Evolutionary conservation across 2,329 filamentous ascomycete species (phyloP).

Genomic region (Didymella lethalis): DNA sequence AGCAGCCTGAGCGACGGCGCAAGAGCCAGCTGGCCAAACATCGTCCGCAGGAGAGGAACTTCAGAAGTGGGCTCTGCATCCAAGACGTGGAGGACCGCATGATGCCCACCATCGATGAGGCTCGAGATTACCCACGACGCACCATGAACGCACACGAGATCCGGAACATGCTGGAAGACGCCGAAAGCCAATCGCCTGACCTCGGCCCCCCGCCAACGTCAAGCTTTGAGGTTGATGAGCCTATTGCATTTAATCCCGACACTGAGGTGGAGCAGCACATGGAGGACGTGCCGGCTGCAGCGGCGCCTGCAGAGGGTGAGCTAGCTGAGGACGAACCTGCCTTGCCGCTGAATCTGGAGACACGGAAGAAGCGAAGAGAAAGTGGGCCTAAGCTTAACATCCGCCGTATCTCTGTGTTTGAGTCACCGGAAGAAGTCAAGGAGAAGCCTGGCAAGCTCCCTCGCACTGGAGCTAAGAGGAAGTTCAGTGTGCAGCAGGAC

Average conservation of each 20-base stretch:
- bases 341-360: slow-evolving; percentile 60
- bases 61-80: slow-evolving; percentile 57
- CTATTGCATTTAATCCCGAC: slow-evolving; percentile 55
- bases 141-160: slow-evolving; percentile 73
- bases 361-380: slow-evolving; percentile 61
- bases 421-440: slow-evolving; percentile 49
- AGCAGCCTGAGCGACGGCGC: slow-evolving; percentile 34
- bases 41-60: slow-evolving; percentile 63
- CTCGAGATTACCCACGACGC: slow-evolving; percentile 70
- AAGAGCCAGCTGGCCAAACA: slow-evolving; percentile 62
- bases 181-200: slow-evolving; percentile 69
- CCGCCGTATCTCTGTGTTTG: slow-evolving; percentile 54
- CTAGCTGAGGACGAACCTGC: slow-evolving; percentile 48
- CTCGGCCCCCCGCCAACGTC: slow-evolving; percentile 67
- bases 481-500: slow-evolving; percentile 63
- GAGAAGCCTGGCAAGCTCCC: slow-evolving; percentile 39
- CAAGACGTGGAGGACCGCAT: slow-evolving; percentile 60
- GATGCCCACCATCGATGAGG: slow-evolving; percentile 73
- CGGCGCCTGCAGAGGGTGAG: slow-evolving; percentile 49
- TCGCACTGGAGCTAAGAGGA: slow-evolving; percentile 64
- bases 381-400: slow-evolving; percentile 56
- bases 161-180: slow-evolving; percentile 59
- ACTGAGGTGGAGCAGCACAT: slow-evolving; percentile 33
- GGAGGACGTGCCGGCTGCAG: slow-evolving; percentile 44
- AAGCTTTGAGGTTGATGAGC: slow-evolving; percentile 60